Percentiles rank a stretch among this genome's conserved stretches.
Conservation (phyloP, 768 basidiomycete genomes). For the Pholiota microspora region DNA sequence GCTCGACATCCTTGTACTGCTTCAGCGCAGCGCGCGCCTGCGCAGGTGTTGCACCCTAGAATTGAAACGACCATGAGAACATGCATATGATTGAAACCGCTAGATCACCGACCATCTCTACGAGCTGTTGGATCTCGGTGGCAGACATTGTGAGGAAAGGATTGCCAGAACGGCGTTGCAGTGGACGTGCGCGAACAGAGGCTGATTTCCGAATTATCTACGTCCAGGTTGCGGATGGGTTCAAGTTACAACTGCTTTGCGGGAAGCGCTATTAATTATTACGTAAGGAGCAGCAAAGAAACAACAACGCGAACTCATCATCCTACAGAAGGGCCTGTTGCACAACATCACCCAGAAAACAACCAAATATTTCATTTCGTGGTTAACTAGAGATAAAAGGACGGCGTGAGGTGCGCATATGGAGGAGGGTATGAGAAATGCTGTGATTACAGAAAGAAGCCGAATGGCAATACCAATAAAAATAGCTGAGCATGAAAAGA, state of each 20-base stretch:
- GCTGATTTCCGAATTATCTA: not conserved
- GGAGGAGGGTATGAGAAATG: not conserved
- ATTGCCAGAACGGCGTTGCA: not conserved
- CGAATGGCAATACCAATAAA: not conserved
- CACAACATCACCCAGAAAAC: not conserved
- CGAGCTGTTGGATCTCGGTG: conserved; percentile 49
- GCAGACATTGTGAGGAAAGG: conserved; percentile 37
- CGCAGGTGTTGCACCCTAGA: conserved; percentile 75
- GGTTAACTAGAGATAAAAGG: not conserved
- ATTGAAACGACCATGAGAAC: not conserved
- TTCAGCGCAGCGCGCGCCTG: conserved; percentile 84
- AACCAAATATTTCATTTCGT: not conserved
- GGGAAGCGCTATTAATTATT: not conserved
- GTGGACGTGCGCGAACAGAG: not conserved
- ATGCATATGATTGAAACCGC: not conserved
- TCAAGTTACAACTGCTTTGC: not conserved
- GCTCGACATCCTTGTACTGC: conserved; percentile 86
- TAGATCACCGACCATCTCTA: conserved; percentile 38
- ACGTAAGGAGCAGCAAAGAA: not conserved
- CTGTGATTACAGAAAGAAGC: not conserved
- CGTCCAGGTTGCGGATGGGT: not conserved
- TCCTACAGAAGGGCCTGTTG: no score
- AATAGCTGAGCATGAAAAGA: not conserved
- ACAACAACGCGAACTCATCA: no score
- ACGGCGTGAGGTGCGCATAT: not conserved